Conservation (phyloP, 2,329 filamentous ascomycete species). For the Cladosporium sp. region DNA sequence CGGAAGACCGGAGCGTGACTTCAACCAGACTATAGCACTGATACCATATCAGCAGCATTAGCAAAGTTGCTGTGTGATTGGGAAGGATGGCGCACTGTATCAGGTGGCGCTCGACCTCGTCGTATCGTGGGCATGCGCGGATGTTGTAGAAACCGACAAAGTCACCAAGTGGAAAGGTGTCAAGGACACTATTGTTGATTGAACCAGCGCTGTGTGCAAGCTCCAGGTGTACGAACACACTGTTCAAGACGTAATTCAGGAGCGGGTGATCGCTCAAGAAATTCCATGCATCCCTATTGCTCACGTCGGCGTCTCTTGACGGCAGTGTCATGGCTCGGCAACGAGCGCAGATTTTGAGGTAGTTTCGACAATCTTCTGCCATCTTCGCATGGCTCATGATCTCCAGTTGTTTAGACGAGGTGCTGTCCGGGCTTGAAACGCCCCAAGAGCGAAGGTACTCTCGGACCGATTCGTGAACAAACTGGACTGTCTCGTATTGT, state of each 20-base stretch:
- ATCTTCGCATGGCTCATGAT: background rate
- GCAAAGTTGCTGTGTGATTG: too few species aligned
- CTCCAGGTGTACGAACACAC: background rate
- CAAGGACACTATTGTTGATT: background rate
- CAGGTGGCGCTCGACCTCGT: too few species aligned
- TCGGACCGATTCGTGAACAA: conserved; percentile 56
- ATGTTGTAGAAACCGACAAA: background rate
- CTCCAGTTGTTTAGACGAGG: background rate
- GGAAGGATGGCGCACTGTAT: too few species aligned
- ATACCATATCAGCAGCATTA: too few species aligned
- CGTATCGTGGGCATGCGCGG: too few species aligned
- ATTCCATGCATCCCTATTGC: too few species aligned
- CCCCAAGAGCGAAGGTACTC: background rate
- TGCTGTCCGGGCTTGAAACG: background rate
- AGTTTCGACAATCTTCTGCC: background rate
- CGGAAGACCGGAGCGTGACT: too few species aligned
- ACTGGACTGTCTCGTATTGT: conserved; percentile 46
- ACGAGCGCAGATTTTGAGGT: background rate
- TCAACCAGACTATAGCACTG: too few species aligned
- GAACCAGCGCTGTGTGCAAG: background rate
- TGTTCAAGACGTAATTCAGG: background rate
- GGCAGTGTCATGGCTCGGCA: background rate
- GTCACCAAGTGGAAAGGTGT: background rate
- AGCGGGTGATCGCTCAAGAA: too few species aligned
- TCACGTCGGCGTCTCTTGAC: too few species aligned